A percentile compares a stretch with the other conserved stretches of the same genome.
Conservation (phyloP, 2,329 filamentous ascomycete genomes). For the Leptographium galeiforme region DNA sequence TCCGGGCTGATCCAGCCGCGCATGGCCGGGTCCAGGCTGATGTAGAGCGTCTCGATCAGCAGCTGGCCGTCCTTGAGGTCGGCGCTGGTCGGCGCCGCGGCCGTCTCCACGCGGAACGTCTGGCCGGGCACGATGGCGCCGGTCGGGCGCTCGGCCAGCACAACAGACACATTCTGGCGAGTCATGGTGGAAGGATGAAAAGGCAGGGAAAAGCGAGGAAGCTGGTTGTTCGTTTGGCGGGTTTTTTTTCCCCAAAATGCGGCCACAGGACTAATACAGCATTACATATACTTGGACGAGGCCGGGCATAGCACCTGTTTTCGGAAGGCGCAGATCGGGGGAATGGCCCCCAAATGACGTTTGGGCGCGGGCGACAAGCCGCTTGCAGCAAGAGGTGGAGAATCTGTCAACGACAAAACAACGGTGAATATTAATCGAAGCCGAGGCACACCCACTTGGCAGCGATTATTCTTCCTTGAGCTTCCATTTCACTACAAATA, state of each 20-base stretch:
- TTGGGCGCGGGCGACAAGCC: too few species aligned
- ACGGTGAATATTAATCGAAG: too few species aligned
- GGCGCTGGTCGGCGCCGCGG: constrained; percentile 34
- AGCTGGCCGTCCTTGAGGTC: constrained; percentile 39
- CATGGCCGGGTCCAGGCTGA: constrained; percentile 51
- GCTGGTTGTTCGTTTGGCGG: not conserved
- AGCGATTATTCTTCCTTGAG: too few species aligned
- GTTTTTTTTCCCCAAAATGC: not conserved
- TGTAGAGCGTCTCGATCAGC: constrained; percentile 34
- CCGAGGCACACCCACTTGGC: too few species aligned
- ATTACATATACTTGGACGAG: not conserved
- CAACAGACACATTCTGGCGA: constrained; percentile 24
- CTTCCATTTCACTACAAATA: too few species aligned
- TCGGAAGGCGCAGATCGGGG: not conserved
- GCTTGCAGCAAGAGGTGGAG: too few species aligned
- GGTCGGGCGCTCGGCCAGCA: constrained; percentile 51
- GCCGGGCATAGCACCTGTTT: not conserved
- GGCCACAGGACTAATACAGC: too few species aligned
- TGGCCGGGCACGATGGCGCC: constrained; percentile 47
- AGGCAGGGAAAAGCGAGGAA: not conserved
- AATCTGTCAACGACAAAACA: too few species aligned
- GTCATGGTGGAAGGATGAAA: constrained; percentile 4
- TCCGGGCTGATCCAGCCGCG: constrained; percentile 42
- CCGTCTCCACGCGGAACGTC: constrained; percentile 45
- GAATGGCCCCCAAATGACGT: too few species aligned